Percentiles rank a stretch among this genome's conserved stretches.
Conservation (phyloP, 345 rosid species). For the Moricandia moricandioides region DNA sequence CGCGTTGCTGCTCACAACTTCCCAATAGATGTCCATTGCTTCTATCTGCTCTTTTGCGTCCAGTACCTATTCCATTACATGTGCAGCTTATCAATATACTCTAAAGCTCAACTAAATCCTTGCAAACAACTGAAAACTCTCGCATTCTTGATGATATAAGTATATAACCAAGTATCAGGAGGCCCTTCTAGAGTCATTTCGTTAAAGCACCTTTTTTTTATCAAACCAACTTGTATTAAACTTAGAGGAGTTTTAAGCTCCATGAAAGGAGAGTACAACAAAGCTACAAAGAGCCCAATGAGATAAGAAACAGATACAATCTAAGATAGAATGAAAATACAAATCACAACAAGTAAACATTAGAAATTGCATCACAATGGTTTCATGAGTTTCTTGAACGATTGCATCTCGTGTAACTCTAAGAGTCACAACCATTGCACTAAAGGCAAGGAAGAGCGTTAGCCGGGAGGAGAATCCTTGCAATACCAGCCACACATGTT, state of each 20-base stretch:
- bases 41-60: conserved; percentile 53
- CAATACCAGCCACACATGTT: neutral
- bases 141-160: neutral
- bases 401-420: too few relatives aligned
- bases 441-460: too few relatives aligned
- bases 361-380: too few relatives aligned
- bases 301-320: too few relatives aligned
- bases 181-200: neutral
- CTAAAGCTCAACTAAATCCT: neutral
- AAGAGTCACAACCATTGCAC: too few relatives aligned
- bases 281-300: too few relatives aligned
- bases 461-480: neutral
- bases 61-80: conserved; percentile 40
- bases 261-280: too few relatives aligned
- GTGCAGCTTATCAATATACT: conserved; percentile 4
- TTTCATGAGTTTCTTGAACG: too few relatives aligned
- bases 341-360: too few relatives aligned
- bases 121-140: conserved; percentile 16
- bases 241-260: too few relatives aligned
- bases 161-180: neutral
- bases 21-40: conserved; percentile 75
- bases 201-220: neutral
- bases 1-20: conserved; percentile 53
- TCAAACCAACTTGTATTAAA: too few relatives aligned
- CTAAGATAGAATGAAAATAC: too few relatives aligned